Percentiles rank a stretch among this genome's conserved stretches.
phyloP scores from a whole-genome alignment of 2,329 filamentous ascomycete genomes.

The Elsinoe australis region DNA sequence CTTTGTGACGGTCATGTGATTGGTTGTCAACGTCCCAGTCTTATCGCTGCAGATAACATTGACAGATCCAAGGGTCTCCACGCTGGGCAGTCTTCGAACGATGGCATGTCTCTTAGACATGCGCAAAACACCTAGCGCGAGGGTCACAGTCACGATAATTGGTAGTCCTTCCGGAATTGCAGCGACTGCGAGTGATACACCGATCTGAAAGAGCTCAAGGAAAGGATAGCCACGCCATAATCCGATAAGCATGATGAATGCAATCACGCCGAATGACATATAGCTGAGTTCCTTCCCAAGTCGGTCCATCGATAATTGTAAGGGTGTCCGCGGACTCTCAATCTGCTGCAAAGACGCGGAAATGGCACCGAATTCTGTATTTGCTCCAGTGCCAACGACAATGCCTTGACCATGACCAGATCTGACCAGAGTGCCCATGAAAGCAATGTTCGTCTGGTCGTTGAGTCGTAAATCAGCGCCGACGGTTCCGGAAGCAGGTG shows the following conservation, averaged over 20 bases:
- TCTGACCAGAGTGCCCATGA: constrained; percentile 94
- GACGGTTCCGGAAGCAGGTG: constrained; percentile 51
- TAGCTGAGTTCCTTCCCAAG: constrained; percentile 93
- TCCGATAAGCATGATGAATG: constrained; percentile 82
- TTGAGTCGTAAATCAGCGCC: constrained; percentile 61
- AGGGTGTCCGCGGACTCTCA: constrained; percentile 85
- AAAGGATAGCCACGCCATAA: constrained; percentile 82
- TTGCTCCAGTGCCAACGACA: constrained; percentile 90
- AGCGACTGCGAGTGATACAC: constrained; percentile 90
- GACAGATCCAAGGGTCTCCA: constrained; percentile 95
- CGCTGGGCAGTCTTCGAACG: constrained; percentile 88
- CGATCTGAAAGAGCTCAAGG: constrained; percentile 94
- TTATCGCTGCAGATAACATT: constrained; percentile 99
- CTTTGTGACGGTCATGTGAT: constrained; percentile 96
- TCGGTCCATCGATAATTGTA: constrained; percentile 96
- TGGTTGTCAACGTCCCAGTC: constrained; percentile 91
- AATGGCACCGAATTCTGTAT: constrained; percentile 94
- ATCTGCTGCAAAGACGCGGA: constrained; percentile 90
- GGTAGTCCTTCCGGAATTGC: constrained; percentile 93
- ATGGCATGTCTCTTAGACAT: constrained; percentile 96
- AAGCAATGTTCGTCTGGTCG: constrained; percentile 83
- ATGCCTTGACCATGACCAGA: constrained; percentile 93
- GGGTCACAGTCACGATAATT: constrained; percentile 95
- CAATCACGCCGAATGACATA: constrained; percentile 92
- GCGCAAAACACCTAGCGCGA: constrained; percentile 86